phyloP scores from a whole-genome alignment of 495 filamentous ascomycete genomes.

The Podospora pseudocomata region DNA sequence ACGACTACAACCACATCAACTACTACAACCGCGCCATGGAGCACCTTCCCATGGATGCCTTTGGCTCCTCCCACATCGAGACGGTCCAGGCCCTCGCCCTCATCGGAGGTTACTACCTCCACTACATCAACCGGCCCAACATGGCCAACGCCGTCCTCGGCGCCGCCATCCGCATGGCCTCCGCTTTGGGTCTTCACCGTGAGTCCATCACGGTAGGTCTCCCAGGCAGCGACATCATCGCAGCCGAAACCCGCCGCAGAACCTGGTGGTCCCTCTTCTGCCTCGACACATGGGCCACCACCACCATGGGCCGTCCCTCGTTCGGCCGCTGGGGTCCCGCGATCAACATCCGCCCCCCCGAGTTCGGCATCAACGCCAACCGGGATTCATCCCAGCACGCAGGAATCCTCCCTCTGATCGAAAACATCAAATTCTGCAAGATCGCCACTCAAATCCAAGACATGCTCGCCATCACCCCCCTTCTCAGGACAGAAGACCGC shows the following conservation, averaged over 20 bases:
- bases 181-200: slow-evolving; percentile 69
- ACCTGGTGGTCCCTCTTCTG: slow-evolving; percentile 82
- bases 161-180: slow-evolving; percentile 66
- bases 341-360: slow-evolving; percentile 68
- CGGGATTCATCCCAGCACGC: slow-evolving; percentile 55
- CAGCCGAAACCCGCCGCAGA: slow-evolving; percentile 61
- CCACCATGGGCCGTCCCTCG: slow-evolving; percentile 72
- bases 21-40: slow-evolving; percentile 71
- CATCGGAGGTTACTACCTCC: slow-evolving; percentile 73
- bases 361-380: slow-evolving; percentile 45
- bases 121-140: slow-evolving; percentile 76
- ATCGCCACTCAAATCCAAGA: slow-evolving; percentile 76
- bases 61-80: slow-evolving; percentile 67
- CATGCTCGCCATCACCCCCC: slow-evolving; percentile 63
- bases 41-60: slow-evolving; percentile 62
- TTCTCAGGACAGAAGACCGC: slow-evolving; percentile 63
- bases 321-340: slow-evolving; percentile 70
- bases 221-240: slow-evolving; percentile 47
- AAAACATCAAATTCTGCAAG: slow-evolving; percentile 78
- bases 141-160: slow-evolving; percentile 66
- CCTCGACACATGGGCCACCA: slow-evolving; percentile 74
- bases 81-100: slow-evolving; percentile 67
- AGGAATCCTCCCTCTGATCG: slow-evolving; percentile 65
- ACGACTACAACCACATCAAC: slow-evolving; percentile 66
- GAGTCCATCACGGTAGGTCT: slow-evolving; percentile 55